These are phyloP conservation scores for Domatiomyces globalis DNA, from an alignment of 2,329 filamentous ascomycete species.

Conservation along the genomic window DNA sequence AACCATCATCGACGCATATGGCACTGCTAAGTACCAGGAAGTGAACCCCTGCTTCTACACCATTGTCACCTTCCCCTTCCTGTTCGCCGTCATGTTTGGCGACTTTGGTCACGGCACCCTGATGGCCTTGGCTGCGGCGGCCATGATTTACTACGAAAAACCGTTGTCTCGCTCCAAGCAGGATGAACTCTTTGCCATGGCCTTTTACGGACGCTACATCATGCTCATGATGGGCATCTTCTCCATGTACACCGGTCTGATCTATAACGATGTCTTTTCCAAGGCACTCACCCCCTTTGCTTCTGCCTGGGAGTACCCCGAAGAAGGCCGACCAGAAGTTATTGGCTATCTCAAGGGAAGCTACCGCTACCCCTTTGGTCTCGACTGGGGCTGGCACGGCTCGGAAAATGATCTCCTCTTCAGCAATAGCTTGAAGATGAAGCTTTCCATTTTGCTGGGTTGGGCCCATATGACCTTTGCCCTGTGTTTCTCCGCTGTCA, in stretches of 20 bases:
- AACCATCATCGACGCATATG: slow-evolving; percentile 97
- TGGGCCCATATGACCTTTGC: slow-evolving; percentile 95
- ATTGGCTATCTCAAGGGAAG: slow-evolving; percentile 52
- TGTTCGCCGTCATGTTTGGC: slow-evolving; percentile 99
- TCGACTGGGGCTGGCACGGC: slow-evolving; percentile 94
- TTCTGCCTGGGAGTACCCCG: slow-evolving; percentile 83
- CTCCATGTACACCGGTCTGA: slow-evolving; percentile 89
- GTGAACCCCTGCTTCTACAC: slow-evolving; percentile 92
- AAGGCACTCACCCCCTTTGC: slow-evolving; percentile 78
- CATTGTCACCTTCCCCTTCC: slow-evolving; percentile 96
- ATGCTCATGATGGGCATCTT: slow-evolving; percentile 96
- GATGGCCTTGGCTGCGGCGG: slow-evolving; percentile 67
- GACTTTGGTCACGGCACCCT: slow-evolving; percentile 88
- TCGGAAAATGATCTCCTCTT: slow-evolving; percentile 92
- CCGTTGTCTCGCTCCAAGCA: slow-evolving; percentile 70
- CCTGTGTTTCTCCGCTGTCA: slow-evolving; percentile 80
- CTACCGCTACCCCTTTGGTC: slow-evolving; percentile 86
- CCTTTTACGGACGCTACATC: slow-evolving; percentile 97
- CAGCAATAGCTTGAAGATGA: slow-evolving; percentile 99
- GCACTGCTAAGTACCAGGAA: slow-evolving; percentile 92
- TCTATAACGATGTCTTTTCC: slow-evolving; percentile 97
- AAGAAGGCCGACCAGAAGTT: slow-evolving; percentile 50
- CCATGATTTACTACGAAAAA: slow-evolving; percentile 97
- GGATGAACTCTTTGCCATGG: slow-evolving; percentile 95
- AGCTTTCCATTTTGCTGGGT: slow-evolving; percentile 92